phyloP scores from a whole-genome alignment of 2,329 filamentous ascomycete genomes.

The Huntiella decipiens region DNA sequence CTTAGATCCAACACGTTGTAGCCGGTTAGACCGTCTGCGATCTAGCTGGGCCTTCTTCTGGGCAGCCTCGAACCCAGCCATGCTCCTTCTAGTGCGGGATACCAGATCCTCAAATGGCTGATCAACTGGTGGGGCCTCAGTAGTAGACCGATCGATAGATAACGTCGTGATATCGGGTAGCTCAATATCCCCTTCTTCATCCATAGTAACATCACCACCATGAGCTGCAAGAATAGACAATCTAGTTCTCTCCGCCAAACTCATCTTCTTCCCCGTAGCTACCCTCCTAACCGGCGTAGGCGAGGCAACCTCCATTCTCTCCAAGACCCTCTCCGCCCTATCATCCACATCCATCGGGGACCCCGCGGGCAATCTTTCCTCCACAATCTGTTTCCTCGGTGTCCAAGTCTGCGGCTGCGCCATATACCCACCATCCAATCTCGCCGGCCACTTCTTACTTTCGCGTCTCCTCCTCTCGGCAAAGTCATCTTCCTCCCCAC shows the following conservation, averaged over 20 bases:
- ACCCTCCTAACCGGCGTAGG: slow-evolving; percentile 34
- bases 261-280: slow-evolving; percentile 34
- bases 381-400: no score
- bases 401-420: background rate
- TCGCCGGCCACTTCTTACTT: background rate
- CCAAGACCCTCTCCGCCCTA: slow-evolving; percentile 37
- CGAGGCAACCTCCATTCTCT: slow-evolving; percentile 33
- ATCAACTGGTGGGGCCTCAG: slow-evolving; percentile 8
- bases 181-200: slow-evolving; percentile 12
- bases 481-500: background rate
- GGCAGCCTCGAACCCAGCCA: slow-evolving; percentile 42
- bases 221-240: slow-evolving; percentile 49
- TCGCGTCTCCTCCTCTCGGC: background rate
- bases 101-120: slow-evolving; percentile 30
- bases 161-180: slow-evolving; percentile 13
- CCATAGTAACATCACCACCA: slow-evolving; percentile 18
- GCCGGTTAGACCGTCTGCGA: slow-evolving; percentile 26
- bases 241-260: slow-evolving; percentile 60
- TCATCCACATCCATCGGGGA: slow-evolving; percentile 20
- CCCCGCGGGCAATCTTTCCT: background rate
- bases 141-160: slow-evolving; percentile 2
- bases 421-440: background rate
- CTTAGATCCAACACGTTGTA: slow-evolving; percentile 5
- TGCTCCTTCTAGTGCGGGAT: slow-evolving; percentile 39
- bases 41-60: slow-evolving; percentile 42